These are phyloP conservation scores for Nicotiana benthamiana DNA, from an alignment of 257 asterid species.

Conservation along the genomic window DNA sequence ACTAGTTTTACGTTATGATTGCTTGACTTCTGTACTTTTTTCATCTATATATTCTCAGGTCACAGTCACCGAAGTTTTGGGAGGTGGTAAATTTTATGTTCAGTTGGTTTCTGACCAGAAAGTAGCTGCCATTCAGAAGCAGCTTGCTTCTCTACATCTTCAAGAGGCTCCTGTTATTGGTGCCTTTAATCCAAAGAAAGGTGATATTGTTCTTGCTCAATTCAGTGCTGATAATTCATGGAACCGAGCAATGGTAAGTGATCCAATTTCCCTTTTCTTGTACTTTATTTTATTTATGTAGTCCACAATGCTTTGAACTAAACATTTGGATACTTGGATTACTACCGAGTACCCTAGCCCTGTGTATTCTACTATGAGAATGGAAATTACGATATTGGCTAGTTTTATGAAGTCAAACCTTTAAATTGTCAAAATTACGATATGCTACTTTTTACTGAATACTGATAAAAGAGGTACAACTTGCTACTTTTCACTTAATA, in stretches of 20 bases:
- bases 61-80: conserved; percentile 79
- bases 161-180: conserved; percentile 87
- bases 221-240: conserved; percentile 88
- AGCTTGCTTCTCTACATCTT: conserved; percentile 67
- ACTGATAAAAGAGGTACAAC: not conserved
- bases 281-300: not conserved
- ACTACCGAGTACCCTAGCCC: not conserved
- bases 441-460: not conserved
- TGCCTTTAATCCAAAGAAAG: conserved; percentile 85
- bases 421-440: not conserved
- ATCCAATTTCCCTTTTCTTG: not conserved
- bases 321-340: not conserved
- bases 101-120: conserved; percentile 85
- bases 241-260: conserved; percentile 98
- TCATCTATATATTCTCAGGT: conserved; percentile 37
- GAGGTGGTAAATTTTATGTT: conserved; percentile 85
- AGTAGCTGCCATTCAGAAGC: conserved; percentile 73
- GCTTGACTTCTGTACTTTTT: not conserved
- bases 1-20: not conserved
- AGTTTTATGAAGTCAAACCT: not conserved
- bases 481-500: not conserved
- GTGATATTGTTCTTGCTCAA: conserved; percentile 85
- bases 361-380: not conserved
- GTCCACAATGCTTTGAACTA: not conserved
- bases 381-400: not conserved